Percentiles rank a stretch among this genome's conserved stretches.
These are phyloP conservation scores for Myotisia sp. DNA, from an alignment of 2,329 filamentous ascomycete species.

Conservation along the genomic window DNA sequence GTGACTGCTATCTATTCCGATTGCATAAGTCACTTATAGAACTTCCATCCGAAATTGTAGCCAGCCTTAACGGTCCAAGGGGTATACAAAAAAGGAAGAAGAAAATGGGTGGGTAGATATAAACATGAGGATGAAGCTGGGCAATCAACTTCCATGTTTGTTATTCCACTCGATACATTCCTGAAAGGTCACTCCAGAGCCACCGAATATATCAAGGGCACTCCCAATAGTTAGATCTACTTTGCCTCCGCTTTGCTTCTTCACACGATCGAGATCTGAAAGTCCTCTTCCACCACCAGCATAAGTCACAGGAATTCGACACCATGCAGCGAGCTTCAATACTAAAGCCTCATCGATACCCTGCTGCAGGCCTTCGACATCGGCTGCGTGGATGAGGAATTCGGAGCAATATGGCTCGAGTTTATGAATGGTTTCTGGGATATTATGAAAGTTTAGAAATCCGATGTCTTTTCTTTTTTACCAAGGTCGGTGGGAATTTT, in stretches of 20 bases:
- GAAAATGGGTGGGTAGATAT: too few species aligned
- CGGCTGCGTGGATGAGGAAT: constrained; percentile 92
- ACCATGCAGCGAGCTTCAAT: constrained; percentile 63
- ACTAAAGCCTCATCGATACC: constrained; percentile 85
- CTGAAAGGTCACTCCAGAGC: constrained; percentile 67
- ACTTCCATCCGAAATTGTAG: too few species aligned
- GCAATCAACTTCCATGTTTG: constrained; percentile 19
- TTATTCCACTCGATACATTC: constrained; percentile 84
- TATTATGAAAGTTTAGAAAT: constrained; percentile 1
- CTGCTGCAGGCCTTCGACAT: constrained; percentile 84
- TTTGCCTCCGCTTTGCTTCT: constrained; percentile 60
- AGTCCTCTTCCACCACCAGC: constrained; percentile 80
- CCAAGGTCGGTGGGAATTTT: too few species aligned
- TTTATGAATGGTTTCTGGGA: constrained; percentile 57
- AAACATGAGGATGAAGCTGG: too few species aligned
- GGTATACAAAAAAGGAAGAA: too few species aligned
- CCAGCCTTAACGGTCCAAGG: too few species aligned
- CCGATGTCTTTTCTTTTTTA: too few species aligned
- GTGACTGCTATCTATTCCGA: too few species aligned
- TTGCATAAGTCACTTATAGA: too few species aligned
- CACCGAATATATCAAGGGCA: constrained; percentile 90
- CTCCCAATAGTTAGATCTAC: constrained; percentile 94
- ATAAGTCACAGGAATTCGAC: constrained; percentile 84
- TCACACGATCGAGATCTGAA: constrained; percentile 69
- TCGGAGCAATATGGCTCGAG: constrained; percentile 90